Evolutionary conservation across 169 alveolate genomes (phyloP).

Genomic region (Cryptosporidium bovis): DNA sequence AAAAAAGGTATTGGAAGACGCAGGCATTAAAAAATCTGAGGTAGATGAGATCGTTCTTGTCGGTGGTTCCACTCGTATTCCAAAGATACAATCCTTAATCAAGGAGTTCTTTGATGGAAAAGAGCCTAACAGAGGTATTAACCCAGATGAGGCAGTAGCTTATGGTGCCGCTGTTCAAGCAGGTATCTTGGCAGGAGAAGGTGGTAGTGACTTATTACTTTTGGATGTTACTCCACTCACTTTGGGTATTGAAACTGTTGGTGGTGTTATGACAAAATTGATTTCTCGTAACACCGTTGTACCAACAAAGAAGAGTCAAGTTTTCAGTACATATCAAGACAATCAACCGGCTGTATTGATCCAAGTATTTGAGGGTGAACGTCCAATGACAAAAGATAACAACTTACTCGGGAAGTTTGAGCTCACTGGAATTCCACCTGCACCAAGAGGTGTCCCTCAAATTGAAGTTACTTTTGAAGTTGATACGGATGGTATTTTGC

Average conservation of each 20-base stretch:
- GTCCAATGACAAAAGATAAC: constrained; percentile 97
- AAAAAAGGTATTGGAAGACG: constrained; percentile 88
- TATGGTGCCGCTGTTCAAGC: constrained; percentile 98
- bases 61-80: constrained; percentile 96
- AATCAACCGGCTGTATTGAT: constrained; percentile 94
- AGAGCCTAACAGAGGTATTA: constrained; percentile 92
- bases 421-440: constrained; percentile 94
- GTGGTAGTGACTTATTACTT: constrained; percentile 89
- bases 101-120: constrained; percentile 93
- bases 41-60: constrained; percentile 96
- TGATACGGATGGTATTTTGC: constrained; percentile 95
- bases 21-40: constrained; percentile 88
- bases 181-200: constrained; percentile 92
- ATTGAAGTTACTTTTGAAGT: constrained; percentile 96
- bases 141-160: constrained; percentile 97
- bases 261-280: constrained; percentile 95
- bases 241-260: constrained; percentile 96
- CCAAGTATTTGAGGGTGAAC: constrained; percentile 96
- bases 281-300: constrained; percentile 94
- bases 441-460: constrained; percentile 96
- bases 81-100: constrained; percentile 91
- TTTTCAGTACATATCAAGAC: constrained; percentile 95
- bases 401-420: constrained; percentile 95
- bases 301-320: constrained; percentile 95
- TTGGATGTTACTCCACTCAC: constrained; percentile 96